Percentiles rank a stretch among this genome's conserved stretches.
Conservation (phyloP, 1,284 basidiomycete genomes). For the Porodaedalea pini region DNA sequence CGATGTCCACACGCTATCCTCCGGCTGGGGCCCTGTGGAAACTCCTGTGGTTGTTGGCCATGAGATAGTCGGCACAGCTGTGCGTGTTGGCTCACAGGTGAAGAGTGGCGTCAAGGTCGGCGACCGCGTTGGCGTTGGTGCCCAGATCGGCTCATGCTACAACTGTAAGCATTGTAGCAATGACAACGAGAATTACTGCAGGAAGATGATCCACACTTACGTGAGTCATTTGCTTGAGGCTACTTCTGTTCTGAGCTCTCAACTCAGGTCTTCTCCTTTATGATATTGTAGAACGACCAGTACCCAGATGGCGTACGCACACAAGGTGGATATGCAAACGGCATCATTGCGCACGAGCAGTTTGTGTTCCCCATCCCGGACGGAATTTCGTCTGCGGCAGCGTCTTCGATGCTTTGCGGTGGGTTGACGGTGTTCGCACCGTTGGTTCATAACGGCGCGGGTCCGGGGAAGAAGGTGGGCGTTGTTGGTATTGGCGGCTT, state of each 20-base stretch:
- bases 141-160: constrained; percentile 52
- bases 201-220: constrained; percentile 31
- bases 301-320: constrained; percentile 54
- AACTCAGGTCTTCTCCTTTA: no score
- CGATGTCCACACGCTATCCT: constrained; percentile 50
- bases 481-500: constrained; percentile 65
- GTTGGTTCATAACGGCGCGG: constrained; percentile 55
- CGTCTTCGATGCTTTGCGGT: constrained; percentile 55
- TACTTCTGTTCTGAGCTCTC: no score
- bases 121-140: constrained; percentile 63
- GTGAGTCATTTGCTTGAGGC: no score
- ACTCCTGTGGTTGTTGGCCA: constrained; percentile 47
- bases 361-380: constrained; percentile 73
- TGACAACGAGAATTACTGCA: constrained; percentile 54
- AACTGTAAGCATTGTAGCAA: constrained; percentile 51
- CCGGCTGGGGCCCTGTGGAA: constrained; percentile 46
- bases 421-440: constrained; percentile 69
- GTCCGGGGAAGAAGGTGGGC: constrained; percentile 64
- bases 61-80: constrained; percentile 59
- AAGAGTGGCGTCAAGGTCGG: constrained; percentile 57
- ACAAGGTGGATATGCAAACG: constrained; percentile 63
- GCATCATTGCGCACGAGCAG: constrained; percentile 60
- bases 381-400: constrained; percentile 48
- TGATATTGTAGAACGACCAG: no score
- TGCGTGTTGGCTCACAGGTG: constrained; percentile 51